Conservation (phyloP, 2,329 filamentous ascomycete species). For the Aureobasidium sp. region DNA sequence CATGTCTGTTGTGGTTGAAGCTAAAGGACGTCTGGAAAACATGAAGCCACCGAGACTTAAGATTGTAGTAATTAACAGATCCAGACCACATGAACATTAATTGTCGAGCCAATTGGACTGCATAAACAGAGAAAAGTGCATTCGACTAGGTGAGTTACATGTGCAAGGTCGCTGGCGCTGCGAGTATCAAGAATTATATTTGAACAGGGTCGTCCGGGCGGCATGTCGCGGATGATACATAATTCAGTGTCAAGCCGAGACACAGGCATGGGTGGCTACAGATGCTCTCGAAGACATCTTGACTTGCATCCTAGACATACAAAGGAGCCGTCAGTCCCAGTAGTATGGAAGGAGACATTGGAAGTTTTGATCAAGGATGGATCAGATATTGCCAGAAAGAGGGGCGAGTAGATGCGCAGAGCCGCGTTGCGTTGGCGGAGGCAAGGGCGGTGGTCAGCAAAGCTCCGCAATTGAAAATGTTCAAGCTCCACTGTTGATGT, state of each 20-base stretch:
- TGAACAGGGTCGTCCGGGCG: not conserved
- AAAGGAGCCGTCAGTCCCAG: not conserved
- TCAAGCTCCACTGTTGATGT: not conserved
- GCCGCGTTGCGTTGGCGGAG: not conserved
- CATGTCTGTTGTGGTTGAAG: not conserved
- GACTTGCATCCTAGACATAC: not conserved
- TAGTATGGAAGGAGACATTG: not conserved
- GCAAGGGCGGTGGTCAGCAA: slow-evolving; percentile 1
- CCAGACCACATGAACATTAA: too few relatives aligned
- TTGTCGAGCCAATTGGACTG: not conserved
- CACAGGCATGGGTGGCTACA: not conserved
- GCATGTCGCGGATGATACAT: not conserved
- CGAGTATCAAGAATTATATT: not conserved
- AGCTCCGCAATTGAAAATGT: not conserved
- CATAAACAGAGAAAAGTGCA: not conserved
- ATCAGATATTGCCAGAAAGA: not conserved
- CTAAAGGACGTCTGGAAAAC: not conserved
- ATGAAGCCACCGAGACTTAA: not conserved
- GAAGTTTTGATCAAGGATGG: not conserved
- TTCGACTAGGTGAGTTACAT: not conserved
- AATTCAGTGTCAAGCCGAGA: not conserved
- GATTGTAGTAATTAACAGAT: too few relatives aligned
- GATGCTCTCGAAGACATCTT: not conserved
- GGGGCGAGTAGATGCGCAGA: not conserved
- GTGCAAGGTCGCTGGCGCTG: not conserved